phyloP scores from a whole-genome alignment of 352 stramenopile genomes.

The Blastocystis sp. region DNA sequence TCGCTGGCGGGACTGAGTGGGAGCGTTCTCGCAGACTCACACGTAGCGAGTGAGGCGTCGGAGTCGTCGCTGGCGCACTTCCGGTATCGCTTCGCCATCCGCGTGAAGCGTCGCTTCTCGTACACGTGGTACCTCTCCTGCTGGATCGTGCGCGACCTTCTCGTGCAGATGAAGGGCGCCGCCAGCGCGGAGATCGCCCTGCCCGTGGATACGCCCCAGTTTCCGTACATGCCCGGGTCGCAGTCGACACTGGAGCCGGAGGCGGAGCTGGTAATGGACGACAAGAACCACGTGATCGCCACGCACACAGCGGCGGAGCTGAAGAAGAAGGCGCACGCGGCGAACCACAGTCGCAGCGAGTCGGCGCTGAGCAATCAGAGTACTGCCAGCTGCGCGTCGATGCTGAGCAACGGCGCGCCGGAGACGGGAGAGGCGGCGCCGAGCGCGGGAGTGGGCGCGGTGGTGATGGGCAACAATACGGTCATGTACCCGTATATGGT shows the following conservation, averaged over 20 bases:
- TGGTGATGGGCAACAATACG: neutral
- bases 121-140: slow-evolving; percentile 57
- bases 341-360: neutral
- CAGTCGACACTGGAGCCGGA: neutral
- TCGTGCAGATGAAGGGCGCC: neutral
- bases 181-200: neutral
- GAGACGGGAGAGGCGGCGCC: neutral
- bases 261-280: slow-evolving; percentile 9
- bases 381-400: neutral
- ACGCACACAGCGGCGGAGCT: neutral
- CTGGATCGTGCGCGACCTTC: slow-evolving; percentile 65
- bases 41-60: neutral
- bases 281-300: slow-evolving; percentile 33
- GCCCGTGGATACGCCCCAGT: slow-evolving; percentile 15
- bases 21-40: neutral
- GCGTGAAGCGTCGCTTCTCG: slow-evolving; percentile 48
- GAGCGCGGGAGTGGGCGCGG: neutral
- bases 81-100: slow-evolving; percentile 63
- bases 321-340: neutral
- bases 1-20: neutral
- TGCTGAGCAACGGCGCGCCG: neutral
- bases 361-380: neutral
- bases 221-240: slow-evolving; percentile 18
- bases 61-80: slow-evolving; percentile 36
- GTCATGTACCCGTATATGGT: slow-evolving; percentile 25